phyloP scores from a whole-genome alignment of 805 yeast species.

The Kurtzmaniella fragi region DNA sequence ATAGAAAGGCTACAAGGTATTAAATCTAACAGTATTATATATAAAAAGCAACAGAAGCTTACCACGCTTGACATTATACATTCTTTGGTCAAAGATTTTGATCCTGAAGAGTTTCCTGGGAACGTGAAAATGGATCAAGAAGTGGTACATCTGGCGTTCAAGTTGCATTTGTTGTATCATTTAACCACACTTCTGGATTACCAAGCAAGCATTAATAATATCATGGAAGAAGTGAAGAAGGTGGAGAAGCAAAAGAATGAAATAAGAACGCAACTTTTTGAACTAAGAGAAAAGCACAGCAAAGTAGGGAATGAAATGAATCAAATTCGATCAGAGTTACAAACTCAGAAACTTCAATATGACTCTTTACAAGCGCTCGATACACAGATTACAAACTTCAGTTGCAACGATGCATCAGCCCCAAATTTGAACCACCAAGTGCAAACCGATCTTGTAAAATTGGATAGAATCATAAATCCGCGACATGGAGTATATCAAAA shows the following conservation, averaged over 20 bases:
- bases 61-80: constrained; percentile 34
- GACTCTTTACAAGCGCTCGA: constrained; percentile 8
- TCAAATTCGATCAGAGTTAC: constrained; percentile 17
- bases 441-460: constrained; percentile 6
- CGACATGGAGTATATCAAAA: constrained; percentile 18
- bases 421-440: constrained; percentile 5
- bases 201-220: constrained; percentile 29
- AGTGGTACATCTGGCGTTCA: constrained; percentile 26
- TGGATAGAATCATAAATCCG: constrained; percentile 19
- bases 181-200: constrained; percentile 26
- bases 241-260: constrained; percentile 30
- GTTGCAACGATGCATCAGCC: neutral
- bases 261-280: constrained; percentile 22
- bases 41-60: constrained; percentile 21
- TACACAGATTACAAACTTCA: constrained; percentile 5
- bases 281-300: constrained; percentile 25
- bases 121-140: constrained; percentile 13
- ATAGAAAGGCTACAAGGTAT: constrained; percentile 19
- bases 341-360: constrained; percentile 10
- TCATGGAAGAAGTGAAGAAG: constrained; percentile 21
- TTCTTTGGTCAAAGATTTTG: constrained; percentile 24
- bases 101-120: constrained; percentile 14
- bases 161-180: constrained; percentile 21
- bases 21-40: neutral
- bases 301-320: constrained; percentile 28